Evolutionary conservation across 2,329 filamentous ascomycete species (phyloP), one percentile per base, ranked within the genome.

Genomic region (Volutella citrinella): DNA sequence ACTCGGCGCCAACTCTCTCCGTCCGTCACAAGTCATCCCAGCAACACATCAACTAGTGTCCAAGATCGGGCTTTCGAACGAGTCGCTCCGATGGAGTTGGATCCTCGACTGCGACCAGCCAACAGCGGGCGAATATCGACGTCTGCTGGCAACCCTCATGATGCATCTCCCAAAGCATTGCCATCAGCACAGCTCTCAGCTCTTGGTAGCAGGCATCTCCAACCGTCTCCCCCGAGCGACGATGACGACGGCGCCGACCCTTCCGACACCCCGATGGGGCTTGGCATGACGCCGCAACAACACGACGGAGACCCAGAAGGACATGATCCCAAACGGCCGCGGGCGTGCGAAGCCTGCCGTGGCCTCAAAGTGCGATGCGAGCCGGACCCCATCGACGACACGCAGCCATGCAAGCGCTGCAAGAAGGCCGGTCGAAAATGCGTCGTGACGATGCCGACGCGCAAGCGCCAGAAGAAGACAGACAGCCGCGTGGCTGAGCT

Each of bases 391-490:
- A n/a, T n/a, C n/a, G 74, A 81, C 30, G 66, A 68, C 5, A 76
- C 82, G 16, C 79, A 79, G 5, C 72, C 82, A 5, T 88, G 84
- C 59, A 80, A 76, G 57, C 77, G 89, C 45, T 95, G 89, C 59
- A 76, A 77, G 31, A 95, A 94, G 64, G 85, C 87, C 4, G 78
- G 80, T n/a, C 72, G 88, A 22, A 71, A 72, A 43, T 95, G 89
- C 56, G 66, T 90, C 24, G 82, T 90, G 42, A 94, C 87, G 2
- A 78, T 80, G 43, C 87, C 76, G 11, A 78, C 71, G 19, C 60
- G 87, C 24, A 95, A 94, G 64, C 74, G 89, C 27, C 87, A 91
- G 67, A 95, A 91, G 70, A 95, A 95, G 70, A 89, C 87, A 34
- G 90, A 95, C 58, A 91, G 80, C 46, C 76, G 88, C 32, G 89